Evolutionary conservation across 2,329 filamentous ascomycete genomes (phyloP).

Genomic region (Didymella arachidicola): DNA sequence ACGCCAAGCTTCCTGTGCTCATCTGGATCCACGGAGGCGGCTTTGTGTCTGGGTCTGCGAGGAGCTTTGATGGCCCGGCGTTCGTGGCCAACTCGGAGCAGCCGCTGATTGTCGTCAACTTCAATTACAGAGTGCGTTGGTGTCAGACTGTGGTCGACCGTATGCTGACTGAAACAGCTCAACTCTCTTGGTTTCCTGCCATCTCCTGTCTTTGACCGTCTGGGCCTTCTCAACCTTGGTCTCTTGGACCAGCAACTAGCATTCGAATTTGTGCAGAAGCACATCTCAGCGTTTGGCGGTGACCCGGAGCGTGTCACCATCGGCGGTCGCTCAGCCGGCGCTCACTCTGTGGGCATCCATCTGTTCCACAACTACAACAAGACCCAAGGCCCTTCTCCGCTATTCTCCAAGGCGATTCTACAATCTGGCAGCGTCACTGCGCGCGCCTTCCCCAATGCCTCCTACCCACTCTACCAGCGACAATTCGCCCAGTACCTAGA

Average conservation of each 20-base stretch:
- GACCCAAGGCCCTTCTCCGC: constrained; percentile 27
- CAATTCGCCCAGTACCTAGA: constrained; percentile 34
- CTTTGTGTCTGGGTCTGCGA: constrained; percentile 32
- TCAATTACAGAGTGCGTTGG: constrained; percentile 38
- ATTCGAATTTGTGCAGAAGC: constrained; percentile 49
- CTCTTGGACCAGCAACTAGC: constrained; percentile 32
- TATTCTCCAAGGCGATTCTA: constrained; percentile 40
- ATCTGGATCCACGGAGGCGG: constrained; percentile 43
- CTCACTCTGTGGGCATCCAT: constrained; percentile 41
- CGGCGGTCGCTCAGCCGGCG: constrained; percentile 50
- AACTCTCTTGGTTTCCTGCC: constrained; percentile 41
- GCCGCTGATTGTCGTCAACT: constrained; percentile 37
- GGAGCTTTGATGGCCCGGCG: constrained; percentile 38
- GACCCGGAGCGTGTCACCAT: constrained; percentile 49
- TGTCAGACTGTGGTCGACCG: too few relatives aligned
- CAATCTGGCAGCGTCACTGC: constrained; percentile 41
- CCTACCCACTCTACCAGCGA: constrained; percentile 39
- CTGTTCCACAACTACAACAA: constrained; percentile 43
- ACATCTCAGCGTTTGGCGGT: constrained; percentile 52
- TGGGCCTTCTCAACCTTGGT: constrained; percentile 40
- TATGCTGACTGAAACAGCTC: constrained; percentile 11
- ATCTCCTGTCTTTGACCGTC: constrained; percentile 33
- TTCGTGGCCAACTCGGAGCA: constrained; percentile 37
- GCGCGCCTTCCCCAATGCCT: constrained; percentile 38
- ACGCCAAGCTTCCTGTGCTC: constrained; percentile 36